Evolutionary conservation across 2,329 filamentous ascomycete genomes (phyloP).

Genomic region (Cercospora sojina): DNA sequence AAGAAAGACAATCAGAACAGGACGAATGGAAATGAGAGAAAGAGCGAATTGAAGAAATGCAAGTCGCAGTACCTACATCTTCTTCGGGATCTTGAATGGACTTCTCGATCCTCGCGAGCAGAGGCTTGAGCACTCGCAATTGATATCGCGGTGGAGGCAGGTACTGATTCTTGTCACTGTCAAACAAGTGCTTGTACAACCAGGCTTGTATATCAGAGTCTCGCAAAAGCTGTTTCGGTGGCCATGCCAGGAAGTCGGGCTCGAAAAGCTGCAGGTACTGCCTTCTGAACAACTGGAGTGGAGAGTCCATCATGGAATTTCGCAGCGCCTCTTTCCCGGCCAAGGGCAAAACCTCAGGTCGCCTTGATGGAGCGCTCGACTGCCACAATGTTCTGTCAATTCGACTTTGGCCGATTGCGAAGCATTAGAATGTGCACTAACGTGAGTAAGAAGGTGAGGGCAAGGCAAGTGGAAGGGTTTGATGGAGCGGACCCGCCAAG

Average conservation of each 20-base stretch:
- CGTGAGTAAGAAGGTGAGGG: not conserved
- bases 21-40: conserved; percentile 14
- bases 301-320: conserved; percentile 31
- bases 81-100: conserved; percentile 78
- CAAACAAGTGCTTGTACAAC: conserved; percentile 67
- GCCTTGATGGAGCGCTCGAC: not conserved
- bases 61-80: conserved; percentile 65
- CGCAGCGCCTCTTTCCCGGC: not conserved
- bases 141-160: conserved; percentile 69
- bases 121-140: conserved; percentile 68
- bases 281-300: conserved; percentile 56
- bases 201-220: conserved; percentile 62
- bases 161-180: conserved; percentile 54
- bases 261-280: conserved; percentile 80
- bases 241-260: conserved; percentile 60
- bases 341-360: not conserved
- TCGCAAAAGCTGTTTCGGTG: conserved; percentile 58
- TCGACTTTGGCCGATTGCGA: not conserved
- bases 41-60: conserved; percentile 4
- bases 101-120: conserved; percentile 68
- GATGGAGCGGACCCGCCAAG: not conserved
- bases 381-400: not conserved
- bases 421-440: not conserved
- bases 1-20: conserved; percentile 28
- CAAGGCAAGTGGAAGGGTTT: not conserved